phyloP scores from a whole-genome alignment of 768 basidiomycete species.

The Lactarius trivialis region DNA sequence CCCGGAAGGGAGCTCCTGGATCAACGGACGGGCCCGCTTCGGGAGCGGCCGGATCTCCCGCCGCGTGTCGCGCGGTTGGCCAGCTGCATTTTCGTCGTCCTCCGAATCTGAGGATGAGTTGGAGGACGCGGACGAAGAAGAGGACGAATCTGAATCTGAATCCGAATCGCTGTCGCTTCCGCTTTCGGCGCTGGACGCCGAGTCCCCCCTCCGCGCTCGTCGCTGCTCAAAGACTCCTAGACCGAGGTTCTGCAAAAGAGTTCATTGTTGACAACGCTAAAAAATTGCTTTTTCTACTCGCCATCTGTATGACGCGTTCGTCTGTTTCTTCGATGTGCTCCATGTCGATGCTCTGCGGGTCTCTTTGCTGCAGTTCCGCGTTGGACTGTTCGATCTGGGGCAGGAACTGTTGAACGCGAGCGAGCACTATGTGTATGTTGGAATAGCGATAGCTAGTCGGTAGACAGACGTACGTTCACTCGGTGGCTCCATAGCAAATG shows the following conservation, averaged over 20 bases:
- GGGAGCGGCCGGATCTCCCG: background rate
- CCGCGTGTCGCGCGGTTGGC: background rate
- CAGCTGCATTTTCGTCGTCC: background rate
- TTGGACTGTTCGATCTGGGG: constrained; percentile 64
- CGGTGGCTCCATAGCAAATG: constrained; percentile 23
- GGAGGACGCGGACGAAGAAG: background rate
- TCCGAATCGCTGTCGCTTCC: background rate
- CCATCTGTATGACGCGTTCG: constrained; percentile 62
- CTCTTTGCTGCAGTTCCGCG: constrained; percentile 39
- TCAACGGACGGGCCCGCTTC: constrained; percentile 1
- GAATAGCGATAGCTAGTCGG: no score
- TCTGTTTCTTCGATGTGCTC: constrained; percentile 50
- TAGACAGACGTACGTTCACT: constrained; percentile 18
- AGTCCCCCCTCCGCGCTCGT: constrained; percentile 6
- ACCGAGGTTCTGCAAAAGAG: constrained; percentile 22
- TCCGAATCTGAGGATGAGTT: background rate
- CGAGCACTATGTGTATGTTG: no score
- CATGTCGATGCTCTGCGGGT: constrained; percentile 61
- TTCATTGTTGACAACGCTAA: background rate
- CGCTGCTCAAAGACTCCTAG: constrained; percentile 27
- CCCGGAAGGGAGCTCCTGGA: constrained; percentile 6
- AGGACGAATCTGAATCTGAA: background rate
- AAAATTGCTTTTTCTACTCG: constrained; percentile 17
- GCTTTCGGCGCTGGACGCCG: constrained; percentile 15
- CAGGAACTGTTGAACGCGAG: constrained; percentile 60